A percentile compares a stretch with the other conserved stretches of the same genome.
Evolutionary conservation across 805 yeast genomes (phyloP).

Genomic region (Metschnikowia vanudenii): DNA sequence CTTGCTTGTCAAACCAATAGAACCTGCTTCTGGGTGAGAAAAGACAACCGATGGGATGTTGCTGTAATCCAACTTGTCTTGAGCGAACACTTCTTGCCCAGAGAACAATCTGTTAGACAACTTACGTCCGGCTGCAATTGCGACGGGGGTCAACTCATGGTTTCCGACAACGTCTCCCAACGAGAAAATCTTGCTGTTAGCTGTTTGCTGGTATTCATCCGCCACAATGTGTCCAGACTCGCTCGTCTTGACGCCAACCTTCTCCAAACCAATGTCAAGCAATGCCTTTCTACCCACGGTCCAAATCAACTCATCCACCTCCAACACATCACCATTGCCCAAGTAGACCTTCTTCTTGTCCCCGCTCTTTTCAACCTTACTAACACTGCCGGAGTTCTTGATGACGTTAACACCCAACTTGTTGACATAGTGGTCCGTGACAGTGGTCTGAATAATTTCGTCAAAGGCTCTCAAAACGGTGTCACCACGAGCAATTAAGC

Average conservation of each 20-base stretch:
- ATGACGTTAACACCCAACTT: constrained; percentile 76
- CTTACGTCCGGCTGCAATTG: constrained; percentile 97
- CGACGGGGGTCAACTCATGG: constrained; percentile 95
- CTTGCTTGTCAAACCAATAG: constrained; percentile 81
- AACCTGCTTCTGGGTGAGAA: constrained; percentile 96
- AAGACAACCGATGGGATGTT: constrained; percentile 96
- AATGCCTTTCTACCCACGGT: constrained; percentile 88
- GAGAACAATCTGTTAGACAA: constrained; percentile 84
- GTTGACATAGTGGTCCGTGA: constrained; percentile 77
- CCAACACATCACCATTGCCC: constrained; percentile 38
- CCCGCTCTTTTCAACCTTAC: constrained; percentile 35
- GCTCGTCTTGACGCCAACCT: constrained; percentile 67
- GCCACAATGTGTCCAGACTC: constrained; percentile 63
- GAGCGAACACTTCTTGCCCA: constrained; percentile 67
- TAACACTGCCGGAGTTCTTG: constrained; percentile 53
- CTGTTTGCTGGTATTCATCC: constrained; percentile 86
- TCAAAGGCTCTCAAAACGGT: constrained; percentile 89
- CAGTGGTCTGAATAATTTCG: constrained; percentile 68
- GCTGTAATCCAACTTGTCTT: constrained; percentile 78
- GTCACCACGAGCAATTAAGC: constrained; percentile 86
- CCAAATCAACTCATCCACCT: constrained; percentile 86
- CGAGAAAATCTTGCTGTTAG: constrained; percentile 68
- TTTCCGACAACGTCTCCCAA: constrained; percentile 94
- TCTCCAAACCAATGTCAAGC: constrained; percentile 70
- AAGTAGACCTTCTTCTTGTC: constrained; percentile 38